Evolutionary conservation across 352 stramenopile genomes (phyloP).

Genomic region (Globisporangium canariense): DNA sequence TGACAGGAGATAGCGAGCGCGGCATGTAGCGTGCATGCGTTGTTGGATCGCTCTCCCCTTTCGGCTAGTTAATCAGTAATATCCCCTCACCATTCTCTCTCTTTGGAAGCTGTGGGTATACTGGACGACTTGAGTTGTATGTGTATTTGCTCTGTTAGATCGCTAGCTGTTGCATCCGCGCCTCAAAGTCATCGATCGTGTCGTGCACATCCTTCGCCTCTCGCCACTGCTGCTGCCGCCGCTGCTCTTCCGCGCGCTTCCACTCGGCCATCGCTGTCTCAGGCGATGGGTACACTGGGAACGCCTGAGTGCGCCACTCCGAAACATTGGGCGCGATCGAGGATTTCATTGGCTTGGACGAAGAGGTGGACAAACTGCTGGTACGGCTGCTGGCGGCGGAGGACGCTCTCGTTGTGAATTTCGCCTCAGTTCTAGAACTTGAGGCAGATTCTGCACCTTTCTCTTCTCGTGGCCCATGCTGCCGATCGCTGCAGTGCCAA

Average conservation of each 20-base stretch:
- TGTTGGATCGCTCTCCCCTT: not conserved
- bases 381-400: conserved; percentile 10
- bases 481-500: conserved; percentile 16
- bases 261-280: conserved; percentile 8
- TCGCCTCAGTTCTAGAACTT: conserved; percentile 1
- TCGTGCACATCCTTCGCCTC: conserved; percentile 26
- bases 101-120: not conserved
- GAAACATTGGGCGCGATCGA: conserved; percentile 34
- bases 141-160: conserved; percentile 11
- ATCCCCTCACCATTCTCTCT: conserved; percentile 10
- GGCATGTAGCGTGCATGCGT: not conserved
- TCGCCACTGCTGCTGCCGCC: conserved; percentile 17
- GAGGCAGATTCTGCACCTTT: not conserved
- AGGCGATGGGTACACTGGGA: conserved; percentile 9
- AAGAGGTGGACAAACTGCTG: not conserved
- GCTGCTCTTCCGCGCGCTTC: conserved; percentile 8
- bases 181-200: conserved; percentile 44
- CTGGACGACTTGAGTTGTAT: not conserved
- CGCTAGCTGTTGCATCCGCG: conserved; percentile 20
- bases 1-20: not conserved
- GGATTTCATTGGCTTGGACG: conserved; percentile 21
- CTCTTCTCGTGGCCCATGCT: not conserved
- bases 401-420: not conserved
- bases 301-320: conserved; percentile 38
- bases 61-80: conserved; percentile 14